Evolutionary conservation across 192 early-diverging fungal species (phyloP).

Genomic region (Entophlyctis helioformis): DNA sequence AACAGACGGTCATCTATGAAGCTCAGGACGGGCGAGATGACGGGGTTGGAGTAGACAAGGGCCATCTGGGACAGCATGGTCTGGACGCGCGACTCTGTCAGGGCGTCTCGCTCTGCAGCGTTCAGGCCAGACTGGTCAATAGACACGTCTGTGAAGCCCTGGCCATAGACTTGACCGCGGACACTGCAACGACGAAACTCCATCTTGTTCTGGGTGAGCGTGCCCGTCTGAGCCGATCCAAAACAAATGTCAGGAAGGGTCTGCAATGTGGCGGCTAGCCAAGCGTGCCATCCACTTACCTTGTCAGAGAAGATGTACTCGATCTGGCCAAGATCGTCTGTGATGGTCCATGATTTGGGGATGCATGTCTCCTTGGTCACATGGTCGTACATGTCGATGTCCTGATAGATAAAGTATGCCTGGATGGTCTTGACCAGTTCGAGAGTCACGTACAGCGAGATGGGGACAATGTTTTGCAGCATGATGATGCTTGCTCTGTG

Average conservation of each 20-base stretch:
- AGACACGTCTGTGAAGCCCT: constrained; percentile 13
- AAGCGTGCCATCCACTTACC: background rate
- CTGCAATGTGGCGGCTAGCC: background rate
- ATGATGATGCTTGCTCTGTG: constrained; percentile 70
- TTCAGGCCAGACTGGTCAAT: constrained; percentile 45
- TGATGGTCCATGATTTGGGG: constrained; percentile 74
- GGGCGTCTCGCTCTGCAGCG: constrained; percentile 58
- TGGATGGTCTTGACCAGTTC: constrained; percentile 82
- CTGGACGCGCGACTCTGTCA: constrained; percentile 24
- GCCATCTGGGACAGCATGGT: constrained; percentile 14
- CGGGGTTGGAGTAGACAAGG: constrained; percentile 4
- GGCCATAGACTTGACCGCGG: constrained; percentile 65
- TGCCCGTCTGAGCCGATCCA: constrained; percentile 62
- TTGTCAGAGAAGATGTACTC: constrained; percentile 96
- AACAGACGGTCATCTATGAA: constrained; percentile 70
- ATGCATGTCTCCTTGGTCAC: constrained; percentile 63
- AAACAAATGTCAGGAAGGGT: background rate
- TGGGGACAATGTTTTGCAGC: constrained; percentile 92
- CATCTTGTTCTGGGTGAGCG: constrained; percentile 94
- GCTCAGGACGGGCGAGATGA: constrained; percentile 38
- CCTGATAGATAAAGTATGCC: constrained; percentile 83
- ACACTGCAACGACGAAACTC: constrained; percentile 85
- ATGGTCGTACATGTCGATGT: constrained; percentile 80
- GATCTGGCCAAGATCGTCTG: constrained; percentile 89
- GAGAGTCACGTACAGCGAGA: constrained; percentile 85